Percentiles rank a stretch among this genome's conserved stretches.
phyloP scores from a whole-genome alignment of 2,329 filamentous ascomycete genomes.

The Penicillium hordei region DNA sequence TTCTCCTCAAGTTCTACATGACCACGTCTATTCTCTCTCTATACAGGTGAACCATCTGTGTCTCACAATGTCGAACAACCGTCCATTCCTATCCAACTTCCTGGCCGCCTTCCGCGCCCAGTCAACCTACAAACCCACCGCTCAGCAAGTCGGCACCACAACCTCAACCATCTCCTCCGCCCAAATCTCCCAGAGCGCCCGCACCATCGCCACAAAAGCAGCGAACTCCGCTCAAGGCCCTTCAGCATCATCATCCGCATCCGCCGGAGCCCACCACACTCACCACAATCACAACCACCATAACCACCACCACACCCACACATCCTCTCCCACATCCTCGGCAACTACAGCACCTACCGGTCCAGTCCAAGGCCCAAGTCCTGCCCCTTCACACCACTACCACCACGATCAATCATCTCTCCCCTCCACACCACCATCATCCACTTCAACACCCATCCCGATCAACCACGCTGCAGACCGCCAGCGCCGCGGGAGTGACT shows the following conservation, averaged over 20 bases:
- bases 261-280: conserved; percentile 15
- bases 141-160: conserved; percentile 34
- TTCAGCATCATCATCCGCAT: conserved; percentile 6
- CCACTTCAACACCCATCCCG: conserved; percentile 40
- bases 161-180: conserved; percentile 41
- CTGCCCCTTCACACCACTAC: conserved; percentile 38
- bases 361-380: conserved; percentile 27
- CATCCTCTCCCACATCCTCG: conserved; percentile 18
- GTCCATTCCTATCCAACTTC: conserved; percentile 67
- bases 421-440: conserved; percentile 35
- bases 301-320: conserved; percentile 3
- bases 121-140: conserved; percentile 59
- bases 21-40: background rate
- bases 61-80: conserved; percentile 61
- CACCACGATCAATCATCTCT: conserved; percentile 34
- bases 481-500: conserved; percentile 49
- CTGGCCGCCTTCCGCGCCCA: conserved; percentile 67
- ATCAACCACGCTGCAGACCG: conserved; percentile 39
- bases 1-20: conserved; percentile 2
- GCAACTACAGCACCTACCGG: conserved; percentile 8
- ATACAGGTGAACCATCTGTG: background rate
- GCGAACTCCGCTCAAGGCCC: conserved; percentile 16
- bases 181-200: conserved; percentile 43
- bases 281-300: conserved; percentile 35
- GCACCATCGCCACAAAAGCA: conserved; percentile 51